Percentiles rank a stretch among this genome's conserved stretches.
These are phyloP conservation scores for Leonotis leonurus DNA, from an alignment of 257 asterid species.

Conservation along the genomic window DNA sequence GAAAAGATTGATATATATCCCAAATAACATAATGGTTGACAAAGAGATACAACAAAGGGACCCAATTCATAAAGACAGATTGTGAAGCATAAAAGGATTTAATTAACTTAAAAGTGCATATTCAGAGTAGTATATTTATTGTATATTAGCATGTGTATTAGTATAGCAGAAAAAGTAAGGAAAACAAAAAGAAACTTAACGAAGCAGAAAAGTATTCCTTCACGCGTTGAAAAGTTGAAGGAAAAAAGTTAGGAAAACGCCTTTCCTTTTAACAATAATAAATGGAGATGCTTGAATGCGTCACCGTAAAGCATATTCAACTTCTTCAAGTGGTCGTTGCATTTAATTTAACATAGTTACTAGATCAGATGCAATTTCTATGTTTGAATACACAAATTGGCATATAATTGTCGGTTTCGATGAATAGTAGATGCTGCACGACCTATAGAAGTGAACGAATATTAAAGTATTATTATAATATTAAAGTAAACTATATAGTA, in stretches of 20 bases:
- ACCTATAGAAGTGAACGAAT: too few relatives aligned
- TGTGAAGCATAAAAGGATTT: too few relatives aligned
- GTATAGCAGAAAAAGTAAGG: background rate
- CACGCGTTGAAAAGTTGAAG: background rate
- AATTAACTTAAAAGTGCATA: too few relatives aligned
- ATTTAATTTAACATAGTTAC: background rate
- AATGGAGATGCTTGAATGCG: background rate
- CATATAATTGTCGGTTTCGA: background rate
- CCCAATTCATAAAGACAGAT: too few relatives aligned
- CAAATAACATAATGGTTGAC: too few relatives aligned
- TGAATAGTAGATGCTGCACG: background rate
- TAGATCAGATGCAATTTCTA: background rate
- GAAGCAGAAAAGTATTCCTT: background rate
- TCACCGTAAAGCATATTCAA: background rate
- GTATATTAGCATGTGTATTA: background rate
- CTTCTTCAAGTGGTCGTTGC: background rate
- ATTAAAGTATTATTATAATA: too few relatives aligned
- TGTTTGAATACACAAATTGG: background rate
- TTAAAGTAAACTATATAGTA: too few relatives aligned
- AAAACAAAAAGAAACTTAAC: background rate
- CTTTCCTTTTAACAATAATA: background rate
- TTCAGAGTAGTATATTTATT: background rate
- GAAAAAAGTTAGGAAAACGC: background rate
- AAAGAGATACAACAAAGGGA: too few relatives aligned
- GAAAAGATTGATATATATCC: too few relatives aligned